Evolutionary conservation across 2,329 filamentous ascomycete genomes (phyloP), one percentile per base, ranked within the genome.

Genomic region (Teratosphaeriaceae sp.): DNA sequence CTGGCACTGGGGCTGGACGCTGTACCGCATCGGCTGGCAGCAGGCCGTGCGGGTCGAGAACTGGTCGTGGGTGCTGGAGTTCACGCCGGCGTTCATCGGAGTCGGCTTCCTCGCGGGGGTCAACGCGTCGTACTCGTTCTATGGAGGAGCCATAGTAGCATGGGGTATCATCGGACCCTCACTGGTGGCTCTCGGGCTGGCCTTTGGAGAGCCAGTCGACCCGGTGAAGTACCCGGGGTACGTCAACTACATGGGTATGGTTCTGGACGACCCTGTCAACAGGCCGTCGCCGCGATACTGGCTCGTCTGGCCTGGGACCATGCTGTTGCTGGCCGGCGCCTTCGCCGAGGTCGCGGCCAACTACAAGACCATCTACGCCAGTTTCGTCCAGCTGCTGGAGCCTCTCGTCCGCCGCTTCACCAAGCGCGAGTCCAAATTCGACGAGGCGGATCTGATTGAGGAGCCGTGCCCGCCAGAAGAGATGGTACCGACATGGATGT

Each of bases 81-180:
- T 70, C 48, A 79, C 76, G 0, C 76, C 76, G 1, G 77, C 77
- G 23, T 80, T 80, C 60, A 76, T 80, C 48, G 77, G 76, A 2
- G 71, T 69, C 30, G 75, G 75, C 38, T 74, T 78, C 60, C 67
- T 78, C 23, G 73, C 77, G 50, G 75, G 75, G 45, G 61, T 77
- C 46, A 79, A 79, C 56, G 69, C 74, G 15, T 72, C 75, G n/a
- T 53, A 76, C 43, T 79, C 76, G 7, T 78, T 77, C 68, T 74
- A 74, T 45, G 64, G 56, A 13, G 77, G 77, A 15, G 71, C 71
- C 13, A 63, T 79, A 38, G 55, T 75, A 19, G 74, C 75, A 30
- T 79, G 73, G 73, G 70, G 62, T 33, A 63, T 80, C 46, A 76
- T 80, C 44, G 76, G 75, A 1, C 76, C 76, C 16, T 52, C 68